Evolutionary conservation across 2,329 filamentous ascomycete species (phyloP).

Genomic region (Fusarium sterilihyphosum): DNA sequence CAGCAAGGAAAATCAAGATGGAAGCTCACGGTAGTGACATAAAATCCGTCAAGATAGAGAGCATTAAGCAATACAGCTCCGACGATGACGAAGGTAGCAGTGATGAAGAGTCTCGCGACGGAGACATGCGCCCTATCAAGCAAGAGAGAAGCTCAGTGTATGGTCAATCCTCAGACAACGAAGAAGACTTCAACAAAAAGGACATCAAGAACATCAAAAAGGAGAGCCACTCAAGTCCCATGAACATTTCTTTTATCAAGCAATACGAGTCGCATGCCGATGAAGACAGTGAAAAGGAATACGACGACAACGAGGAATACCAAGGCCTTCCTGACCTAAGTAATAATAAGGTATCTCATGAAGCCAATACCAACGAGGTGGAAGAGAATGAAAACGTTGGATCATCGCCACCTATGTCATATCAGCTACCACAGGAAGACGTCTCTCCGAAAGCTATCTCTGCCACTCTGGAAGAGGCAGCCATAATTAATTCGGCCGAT

Average conservation of each 20-base stretch:
- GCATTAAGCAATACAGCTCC: background rate
- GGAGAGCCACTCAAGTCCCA: background rate
- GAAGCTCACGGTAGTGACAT: conserved; percentile 1
- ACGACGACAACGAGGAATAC: background rate
- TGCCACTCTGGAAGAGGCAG: background rate
- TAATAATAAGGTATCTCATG: background rate
- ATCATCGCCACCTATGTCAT: conserved; percentile 19
- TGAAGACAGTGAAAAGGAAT: background rate
- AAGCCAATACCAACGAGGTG: background rate
- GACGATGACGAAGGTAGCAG: background rate
- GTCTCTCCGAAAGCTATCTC: background rate
- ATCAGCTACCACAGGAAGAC: background rate
- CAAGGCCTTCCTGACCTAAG: background rate
- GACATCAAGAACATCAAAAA: background rate
- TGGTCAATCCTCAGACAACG: background rate
- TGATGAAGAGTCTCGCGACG: background rate
- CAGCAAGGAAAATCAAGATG: background rate
- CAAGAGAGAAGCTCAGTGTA: background rate
- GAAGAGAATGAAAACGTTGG: background rate
- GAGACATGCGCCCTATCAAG: background rate
- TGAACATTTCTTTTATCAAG: background rate
- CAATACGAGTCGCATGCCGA: background rate
- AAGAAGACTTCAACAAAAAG: background rate
- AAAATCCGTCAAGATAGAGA: conserved; percentile 4
- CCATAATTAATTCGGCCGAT: background rate